Evolutionary conservation across 768 basidiomycete species (phyloP).

Genomic region (Xerocomus spinulosus): DNA sequence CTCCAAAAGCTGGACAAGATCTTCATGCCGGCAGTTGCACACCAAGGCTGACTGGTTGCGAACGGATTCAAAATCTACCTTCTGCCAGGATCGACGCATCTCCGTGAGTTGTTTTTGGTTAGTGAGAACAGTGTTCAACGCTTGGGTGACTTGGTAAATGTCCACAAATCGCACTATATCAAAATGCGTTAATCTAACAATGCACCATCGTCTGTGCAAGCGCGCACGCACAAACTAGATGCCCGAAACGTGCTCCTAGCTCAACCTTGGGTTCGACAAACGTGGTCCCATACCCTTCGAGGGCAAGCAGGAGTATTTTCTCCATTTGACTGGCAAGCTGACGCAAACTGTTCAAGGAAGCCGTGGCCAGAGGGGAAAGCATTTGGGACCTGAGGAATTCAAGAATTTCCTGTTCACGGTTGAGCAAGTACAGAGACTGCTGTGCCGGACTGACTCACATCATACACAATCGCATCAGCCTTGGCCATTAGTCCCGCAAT

Average conservation of each 20-base stretch:
- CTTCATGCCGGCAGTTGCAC: constrained; percentile 89
- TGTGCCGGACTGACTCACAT: constrained; percentile 52
- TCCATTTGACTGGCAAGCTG: constrained; percentile 90
- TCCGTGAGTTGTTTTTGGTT: constrained; percentile 81
- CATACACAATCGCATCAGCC: constrained; percentile 86
- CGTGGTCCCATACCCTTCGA: constrained; percentile 80
- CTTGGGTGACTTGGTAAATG: constrained; percentile 89
- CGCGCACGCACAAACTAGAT: constrained; percentile 70
- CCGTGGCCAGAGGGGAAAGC: constrained; percentile 67
- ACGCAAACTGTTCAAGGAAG: constrained; percentile 66
- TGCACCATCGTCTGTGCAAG: background rate
- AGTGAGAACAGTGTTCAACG: constrained; percentile 80
- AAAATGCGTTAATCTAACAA: constrained; percentile 7
- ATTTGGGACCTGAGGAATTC: constrained; percentile 82
- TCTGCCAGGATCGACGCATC: constrained; percentile 85
- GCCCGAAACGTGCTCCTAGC: constrained; percentile 84
- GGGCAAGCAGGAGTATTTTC: constrained; percentile 74
- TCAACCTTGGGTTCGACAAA: constrained; percentile 92
- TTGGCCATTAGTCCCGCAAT: constrained; percentile 86
- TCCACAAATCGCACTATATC: constrained; percentile 80
- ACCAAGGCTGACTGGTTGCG: constrained; percentile 90
- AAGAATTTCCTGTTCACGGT: constrained; percentile 66
- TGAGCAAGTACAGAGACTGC: constrained; percentile 13
- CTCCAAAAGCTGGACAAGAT: constrained; percentile 78
- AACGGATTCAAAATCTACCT: constrained; percentile 87